Base-by-base conservation (phyloP, 2,329 filamentous ascomycete species). In the Alternaria ethzedia region DNA sequence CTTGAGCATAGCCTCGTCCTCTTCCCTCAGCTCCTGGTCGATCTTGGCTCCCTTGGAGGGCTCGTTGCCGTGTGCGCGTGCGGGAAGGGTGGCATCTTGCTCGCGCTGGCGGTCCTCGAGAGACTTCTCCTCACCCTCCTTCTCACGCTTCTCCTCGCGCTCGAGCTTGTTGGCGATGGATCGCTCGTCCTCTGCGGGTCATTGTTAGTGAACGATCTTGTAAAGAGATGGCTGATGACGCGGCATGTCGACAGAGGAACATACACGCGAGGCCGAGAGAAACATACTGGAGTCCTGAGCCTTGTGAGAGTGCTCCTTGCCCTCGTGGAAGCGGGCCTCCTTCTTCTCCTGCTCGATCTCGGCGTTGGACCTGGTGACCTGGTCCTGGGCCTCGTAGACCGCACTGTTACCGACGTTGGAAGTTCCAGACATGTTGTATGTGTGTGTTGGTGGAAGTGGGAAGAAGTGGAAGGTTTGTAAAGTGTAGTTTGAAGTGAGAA, bases 351-450 rank as follows among this genome's bases (percentile, higher is more conserved):
- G 83, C 23, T 85, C 80, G 45, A 85, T 81, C 65, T 86, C 82
- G 3, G 86, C 84, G 63, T 86, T 77, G 65, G 87, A 86, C 65
- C 81, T 78, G 78, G 89, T 93, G 73, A 87, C 86, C 80, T 96
- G 92, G 81, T 96, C 92, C 62, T 89, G 90, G 61, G 86, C 89
- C 82, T 94, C 91, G 82, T 96, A 94, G 78, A 93, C 82, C 64
- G 81, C 78, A 67, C 81, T 74, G 78, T 83, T 85, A 70, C 92
- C 92, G 76, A 95, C 91, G 76, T 84, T 90, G 61, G 90, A 92
- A 59, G 79, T 82, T 73, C 82, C 82, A 72, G 82, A 83, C 84
- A 86, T 85, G 70, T 59, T 84, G 70, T 61, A 20, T 52, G 25
- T 50, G 56, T 36, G 21, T 59, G 25, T 59, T 21, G 32, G 49